A percentile compares a stretch with the other conserved stretches of the same genome.
Conservation (phyloP, 495 filamentous ascomycete species). For the Pyrenula aspistea region DNA sequence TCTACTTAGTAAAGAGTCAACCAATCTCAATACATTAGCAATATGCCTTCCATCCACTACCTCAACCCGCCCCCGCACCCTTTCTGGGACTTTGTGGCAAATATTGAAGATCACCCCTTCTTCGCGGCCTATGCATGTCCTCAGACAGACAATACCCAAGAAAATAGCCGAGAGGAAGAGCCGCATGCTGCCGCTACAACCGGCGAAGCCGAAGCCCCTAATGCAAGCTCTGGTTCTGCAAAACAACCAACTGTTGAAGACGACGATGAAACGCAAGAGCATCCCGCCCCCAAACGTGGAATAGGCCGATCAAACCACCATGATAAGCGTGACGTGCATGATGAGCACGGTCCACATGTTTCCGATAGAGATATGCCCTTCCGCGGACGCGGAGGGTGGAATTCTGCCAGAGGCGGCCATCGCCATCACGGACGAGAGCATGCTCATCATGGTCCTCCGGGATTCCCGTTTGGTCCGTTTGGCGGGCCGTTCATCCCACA, state of each 20-base stretch:
- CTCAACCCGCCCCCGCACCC: conserved; percentile 22
- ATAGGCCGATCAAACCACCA: neutral
- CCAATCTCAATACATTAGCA: conserved; percentile 3
- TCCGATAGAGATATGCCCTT: neutral
- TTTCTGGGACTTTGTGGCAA: conserved; percentile 23
- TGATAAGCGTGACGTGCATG: neutral
- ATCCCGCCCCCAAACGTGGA: neutral
- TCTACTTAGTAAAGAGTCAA: no score
- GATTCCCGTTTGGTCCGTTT: neutral
- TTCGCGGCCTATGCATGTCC: conserved; percentile 16
- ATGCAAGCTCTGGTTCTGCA: conserved; percentile 2
- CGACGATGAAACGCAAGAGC: neutral
- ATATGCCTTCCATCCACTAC: conserved; percentile 24
- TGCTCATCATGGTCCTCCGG: neutral
- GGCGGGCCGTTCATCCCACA: neutral
- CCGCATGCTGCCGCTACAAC: conserved; percentile 6
- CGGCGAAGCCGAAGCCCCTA: conserved; percentile 2
- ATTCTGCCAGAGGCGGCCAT: neutral
- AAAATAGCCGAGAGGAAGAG: neutral
- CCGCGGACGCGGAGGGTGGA: neutral
- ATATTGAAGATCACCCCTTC: conserved; percentile 27
- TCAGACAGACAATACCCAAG: neutral
- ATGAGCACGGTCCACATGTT: neutral
- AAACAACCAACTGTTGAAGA: conserved; percentile 1
- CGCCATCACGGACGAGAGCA: neutral